Percentiles rank a stretch among this genome's conserved stretches.
Evolutionary conservation across 768 basidiomycete genomes (phyloP).

Genomic region (Agaricus bisporus): DNA sequence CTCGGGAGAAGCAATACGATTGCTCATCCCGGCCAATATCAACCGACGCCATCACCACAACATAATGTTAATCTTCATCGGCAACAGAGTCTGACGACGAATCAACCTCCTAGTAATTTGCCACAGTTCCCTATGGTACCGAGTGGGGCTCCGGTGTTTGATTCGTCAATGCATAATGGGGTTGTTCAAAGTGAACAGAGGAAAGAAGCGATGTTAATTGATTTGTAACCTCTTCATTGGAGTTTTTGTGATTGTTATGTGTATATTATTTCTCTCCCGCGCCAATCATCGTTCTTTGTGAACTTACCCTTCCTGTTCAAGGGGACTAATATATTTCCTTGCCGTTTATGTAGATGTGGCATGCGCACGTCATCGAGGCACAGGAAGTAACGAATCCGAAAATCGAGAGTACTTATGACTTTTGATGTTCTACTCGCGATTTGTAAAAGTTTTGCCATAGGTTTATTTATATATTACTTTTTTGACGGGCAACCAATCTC

Average conservation of each 20-base stretch:
- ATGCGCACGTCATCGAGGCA: no score
- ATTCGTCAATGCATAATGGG: constrained; percentile 38
- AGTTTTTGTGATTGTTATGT: not conserved
- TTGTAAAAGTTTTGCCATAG: no score
- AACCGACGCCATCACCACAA: constrained; percentile 16
- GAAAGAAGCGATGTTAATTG: constrained; percentile 56
- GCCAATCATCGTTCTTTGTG: no score
- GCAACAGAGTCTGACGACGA: not conserved
- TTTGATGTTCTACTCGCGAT: no score
- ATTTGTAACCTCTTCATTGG: constrained; percentile 18
- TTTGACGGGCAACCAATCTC: no score
- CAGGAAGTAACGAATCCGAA: no score
- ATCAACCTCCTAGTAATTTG: constrained; percentile 26
- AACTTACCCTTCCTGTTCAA: no score
- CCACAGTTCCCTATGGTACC: constrained; percentile 66
- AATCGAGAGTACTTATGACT: no score
- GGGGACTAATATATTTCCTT: no score
- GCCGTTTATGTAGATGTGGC: no score
- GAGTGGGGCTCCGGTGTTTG: constrained; percentile 53
- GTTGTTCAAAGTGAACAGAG: constrained; percentile 57
- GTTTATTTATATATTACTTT: no score
- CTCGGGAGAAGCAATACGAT: constrained; percentile 27
- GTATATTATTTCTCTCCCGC: no score
- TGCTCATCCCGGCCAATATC: constrained; percentile 24
- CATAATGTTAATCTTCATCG: not conserved